phyloP scores from a whole-genome alignment of 2,329 filamentous ascomycete genomes.

The Pseudopithomyces maydicus region DNA sequence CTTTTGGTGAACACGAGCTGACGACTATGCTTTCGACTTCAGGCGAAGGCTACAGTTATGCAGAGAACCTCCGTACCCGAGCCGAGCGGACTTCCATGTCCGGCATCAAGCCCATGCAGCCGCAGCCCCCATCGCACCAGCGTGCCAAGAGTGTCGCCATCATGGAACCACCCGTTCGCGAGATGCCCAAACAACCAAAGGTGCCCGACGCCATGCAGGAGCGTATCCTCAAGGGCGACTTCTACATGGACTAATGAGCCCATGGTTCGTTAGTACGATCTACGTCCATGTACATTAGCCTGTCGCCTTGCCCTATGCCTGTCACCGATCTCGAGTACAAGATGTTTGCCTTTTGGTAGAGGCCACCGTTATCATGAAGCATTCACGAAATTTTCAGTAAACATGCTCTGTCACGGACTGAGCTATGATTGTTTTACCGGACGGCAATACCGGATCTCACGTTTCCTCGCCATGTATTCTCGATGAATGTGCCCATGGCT shows the following conservation, averaged over 20 bases:
- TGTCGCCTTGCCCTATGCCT: background rate
- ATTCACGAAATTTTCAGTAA: background rate
- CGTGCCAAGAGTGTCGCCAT: constrained; percentile 71
- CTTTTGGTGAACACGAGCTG: constrained; percentile 63
- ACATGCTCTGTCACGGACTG: background rate
- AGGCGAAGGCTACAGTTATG: constrained; percentile 97
- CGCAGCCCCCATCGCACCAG: constrained; percentile 56
- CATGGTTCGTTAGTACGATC: constrained; percentile 4
- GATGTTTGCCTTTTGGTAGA: background rate
- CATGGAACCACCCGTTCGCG: constrained; percentile 62
- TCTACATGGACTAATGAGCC: constrained; percentile 84
- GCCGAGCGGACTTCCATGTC: constrained; percentile 75
- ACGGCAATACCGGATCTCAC: background rate
- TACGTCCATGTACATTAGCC: constrained; percentile 25
- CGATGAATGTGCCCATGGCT: background rate
- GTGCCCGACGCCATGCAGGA: constrained; percentile 91
- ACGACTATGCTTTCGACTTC: constrained; percentile 62
- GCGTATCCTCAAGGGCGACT: constrained; percentile 95
- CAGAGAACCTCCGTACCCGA: constrained; percentile 89
- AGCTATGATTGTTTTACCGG: constrained; percentile 6
- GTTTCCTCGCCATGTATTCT: background rate
- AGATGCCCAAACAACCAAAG: constrained; percentile 63
- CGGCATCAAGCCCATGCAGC: constrained; percentile 48
- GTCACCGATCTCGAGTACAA: constrained; percentile 3
- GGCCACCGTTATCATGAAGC: background rate